Conservation (phyloP, 2,329 filamentous ascomycete genomes). For the Hyphodiscus sp. region DNA sequence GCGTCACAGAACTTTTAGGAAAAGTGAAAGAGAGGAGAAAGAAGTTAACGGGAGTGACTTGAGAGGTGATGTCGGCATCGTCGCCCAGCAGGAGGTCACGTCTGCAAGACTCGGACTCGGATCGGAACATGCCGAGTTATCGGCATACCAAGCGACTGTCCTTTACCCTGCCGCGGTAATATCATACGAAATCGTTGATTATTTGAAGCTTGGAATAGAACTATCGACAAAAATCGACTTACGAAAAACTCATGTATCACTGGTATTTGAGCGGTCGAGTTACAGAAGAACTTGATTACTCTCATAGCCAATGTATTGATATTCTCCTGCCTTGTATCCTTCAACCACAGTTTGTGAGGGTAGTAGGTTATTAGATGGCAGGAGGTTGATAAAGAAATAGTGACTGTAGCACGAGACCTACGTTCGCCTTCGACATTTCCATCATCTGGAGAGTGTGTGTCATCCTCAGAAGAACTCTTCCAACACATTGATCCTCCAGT, state of each 20-base stretch:
- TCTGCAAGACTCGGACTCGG: too few species aligned
- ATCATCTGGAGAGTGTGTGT: neutral
- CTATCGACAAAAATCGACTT: neutral
- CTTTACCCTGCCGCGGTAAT: too few species aligned
- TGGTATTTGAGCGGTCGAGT: slow-evolving; percentile 18
- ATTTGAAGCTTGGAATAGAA: too few species aligned
- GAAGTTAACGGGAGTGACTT: neutral
- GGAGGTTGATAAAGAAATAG: slow-evolving; percentile 37
- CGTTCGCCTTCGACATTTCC: too few species aligned
- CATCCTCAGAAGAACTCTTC: neutral
- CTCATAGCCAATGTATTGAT: slow-evolving; percentile 38
- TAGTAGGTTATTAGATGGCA: slow-evolving; percentile 65
- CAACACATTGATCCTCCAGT: neutral
- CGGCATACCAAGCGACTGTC: too few species aligned
- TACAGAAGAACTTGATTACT: slow-evolving; percentile 26
- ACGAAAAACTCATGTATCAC: slow-evolving; percentile 17
- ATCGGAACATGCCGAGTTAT: too few species aligned
- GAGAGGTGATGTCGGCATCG: too few species aligned
- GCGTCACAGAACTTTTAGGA: neutral
- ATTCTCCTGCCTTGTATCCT: slow-evolving; percentile 69
- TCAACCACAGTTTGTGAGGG: slow-evolving; percentile 42
- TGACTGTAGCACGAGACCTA: too few species aligned
- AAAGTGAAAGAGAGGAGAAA: neutral
- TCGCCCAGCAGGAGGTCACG: too few species aligned
- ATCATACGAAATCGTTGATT: too few species aligned